Base-by-base conservation (phyloP, 352 stramenopile species). In the Globisporangium radiosum region DNA sequence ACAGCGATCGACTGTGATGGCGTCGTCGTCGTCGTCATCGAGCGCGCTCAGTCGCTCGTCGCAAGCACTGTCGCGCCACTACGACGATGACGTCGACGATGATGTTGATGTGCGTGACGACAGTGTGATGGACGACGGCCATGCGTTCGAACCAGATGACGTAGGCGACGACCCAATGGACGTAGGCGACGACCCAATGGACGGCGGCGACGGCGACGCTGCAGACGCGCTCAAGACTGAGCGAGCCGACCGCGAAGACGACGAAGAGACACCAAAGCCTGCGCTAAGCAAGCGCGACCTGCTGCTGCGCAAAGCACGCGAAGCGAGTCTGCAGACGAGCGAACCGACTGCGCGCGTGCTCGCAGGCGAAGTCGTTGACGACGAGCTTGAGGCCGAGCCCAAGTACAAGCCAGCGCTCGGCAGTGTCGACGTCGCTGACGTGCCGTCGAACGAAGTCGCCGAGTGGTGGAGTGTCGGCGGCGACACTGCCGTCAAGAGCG, bases 401-500 rank as follows among this genome's bases (percentile, higher is more conserved):
- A 64, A 65, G 9, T 39, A 36, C 6, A 36, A 54, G 45, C 47
- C 40, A 2, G n/a, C 38, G 36, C 10, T n/a, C 7, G n/a, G 50
- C 33, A 25, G 25, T 25, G 25, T 25, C 25, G 25, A 25, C 25
- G 54, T 81, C 51, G 66, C 59, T 3, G 70, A 86, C 10, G 83
- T 94, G 37, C 85, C 85, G 4, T 94, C 85, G 36, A 94, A 94
- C 64, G 81, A 94, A 82, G 85, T 94, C 1, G 72, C 76, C 5
- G 85, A 94, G 60, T 94, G 85, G 85, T 94, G 85, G 85, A 60
- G 87, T 33, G 76, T 78, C 37, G 72, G 71, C 37, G 72, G 71
- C 9, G 56, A 68, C 36, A 55, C 68, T 0, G 65, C 71, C 11
- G 59, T 55, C 39, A 73, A 66, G 39, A 55, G 42, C 11, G 63